Evolutionary conservation across 371 early-diverging fungal species (phyloP).

Genomic region (Parasitella parasitica): DNA sequence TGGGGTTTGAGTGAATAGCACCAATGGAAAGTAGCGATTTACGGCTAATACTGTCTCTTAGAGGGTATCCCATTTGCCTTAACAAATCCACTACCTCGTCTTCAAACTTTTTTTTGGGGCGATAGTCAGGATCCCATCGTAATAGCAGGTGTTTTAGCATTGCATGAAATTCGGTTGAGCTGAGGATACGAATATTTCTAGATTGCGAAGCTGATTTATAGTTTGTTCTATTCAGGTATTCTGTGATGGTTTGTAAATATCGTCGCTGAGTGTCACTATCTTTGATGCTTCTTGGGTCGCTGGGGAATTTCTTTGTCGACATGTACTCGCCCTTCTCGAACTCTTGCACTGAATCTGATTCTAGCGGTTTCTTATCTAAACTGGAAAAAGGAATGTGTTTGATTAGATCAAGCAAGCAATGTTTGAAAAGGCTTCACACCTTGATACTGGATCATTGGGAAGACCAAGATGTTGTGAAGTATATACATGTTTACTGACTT

Average conservation of each 20-base stretch:
- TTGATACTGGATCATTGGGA: too few species aligned
- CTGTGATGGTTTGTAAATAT: not conserved
- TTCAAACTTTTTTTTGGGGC: not conserved
- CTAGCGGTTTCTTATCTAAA: not conserved
- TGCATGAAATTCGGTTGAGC: not conserved
- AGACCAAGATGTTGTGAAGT: too few species aligned
- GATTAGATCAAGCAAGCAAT: not conserved
- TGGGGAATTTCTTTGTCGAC: not conserved
- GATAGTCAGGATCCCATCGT: not conserved
- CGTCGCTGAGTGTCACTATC: not conserved
- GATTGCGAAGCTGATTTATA: not conserved
- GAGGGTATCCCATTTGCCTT: not conserved
- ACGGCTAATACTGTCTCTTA: constrained; percentile 1
- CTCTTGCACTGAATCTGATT: not conserved
- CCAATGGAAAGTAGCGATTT: constrained; percentile 7
- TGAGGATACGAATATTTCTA: not conserved
- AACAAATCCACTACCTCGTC: constrained; percentile 1
- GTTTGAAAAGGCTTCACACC: too few species aligned
- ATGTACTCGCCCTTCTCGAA: not conserved
- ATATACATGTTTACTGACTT: too few species aligned
- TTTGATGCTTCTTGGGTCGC: not conserved
- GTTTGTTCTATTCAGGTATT: not conserved
- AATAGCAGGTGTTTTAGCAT: not conserved
- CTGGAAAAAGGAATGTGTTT: not conserved
- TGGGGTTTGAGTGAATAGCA: constrained; percentile 7